These are phyloP conservation scores for Hemileia vastatrix DNA, from an alignment of 1,284 basidiomycete species.

Conservation along the genomic window DNA sequence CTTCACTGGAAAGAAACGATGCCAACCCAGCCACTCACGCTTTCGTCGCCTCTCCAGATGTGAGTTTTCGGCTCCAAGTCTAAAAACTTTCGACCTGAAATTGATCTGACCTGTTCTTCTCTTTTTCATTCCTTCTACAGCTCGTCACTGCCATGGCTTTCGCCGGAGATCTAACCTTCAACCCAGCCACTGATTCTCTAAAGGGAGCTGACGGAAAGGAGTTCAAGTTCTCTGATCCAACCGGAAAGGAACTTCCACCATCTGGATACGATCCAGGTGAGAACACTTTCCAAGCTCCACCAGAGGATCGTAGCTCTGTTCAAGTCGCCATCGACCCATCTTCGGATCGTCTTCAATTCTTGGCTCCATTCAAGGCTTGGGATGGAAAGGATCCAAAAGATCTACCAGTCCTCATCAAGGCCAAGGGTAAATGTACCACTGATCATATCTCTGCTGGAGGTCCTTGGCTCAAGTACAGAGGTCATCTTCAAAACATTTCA, in stretches of 20 bases:
- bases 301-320: constrained; percentile 69
- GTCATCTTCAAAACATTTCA: constrained; percentile 96
- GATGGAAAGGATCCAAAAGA: constrained; percentile 82
- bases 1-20: constrained; percentile 95
- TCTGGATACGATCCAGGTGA: constrained; percentile 90
- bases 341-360: constrained; percentile 87
- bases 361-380: constrained; percentile 84
- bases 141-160: constrained; percentile 95
- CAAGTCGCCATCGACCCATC: constrained; percentile 76
- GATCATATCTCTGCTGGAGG: constrained; percentile 80
- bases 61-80: too few species aligned
- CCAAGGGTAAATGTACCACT: constrained; percentile 89
- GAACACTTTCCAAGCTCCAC: constrained; percentile 93
- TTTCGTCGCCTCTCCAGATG: constrained; percentile 92
- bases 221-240: constrained; percentile 89
- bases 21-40: constrained; percentile 95
- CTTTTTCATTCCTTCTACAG: too few species aligned
- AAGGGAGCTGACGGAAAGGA: constrained; percentile 83
- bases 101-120: not conserved
- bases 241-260: constrained; percentile 82
- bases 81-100: not conserved
- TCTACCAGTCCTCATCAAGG: constrained; percentile 93
- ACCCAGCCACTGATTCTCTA: constrained; percentile 85
- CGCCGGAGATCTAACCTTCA: constrained; percentile 86
- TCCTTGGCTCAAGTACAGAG: constrained; percentile 98